Evolutionary conservation across 108 stramenopile species (phyloP).

Genomic region (Mayamaea pseudoterrestris): DNA sequence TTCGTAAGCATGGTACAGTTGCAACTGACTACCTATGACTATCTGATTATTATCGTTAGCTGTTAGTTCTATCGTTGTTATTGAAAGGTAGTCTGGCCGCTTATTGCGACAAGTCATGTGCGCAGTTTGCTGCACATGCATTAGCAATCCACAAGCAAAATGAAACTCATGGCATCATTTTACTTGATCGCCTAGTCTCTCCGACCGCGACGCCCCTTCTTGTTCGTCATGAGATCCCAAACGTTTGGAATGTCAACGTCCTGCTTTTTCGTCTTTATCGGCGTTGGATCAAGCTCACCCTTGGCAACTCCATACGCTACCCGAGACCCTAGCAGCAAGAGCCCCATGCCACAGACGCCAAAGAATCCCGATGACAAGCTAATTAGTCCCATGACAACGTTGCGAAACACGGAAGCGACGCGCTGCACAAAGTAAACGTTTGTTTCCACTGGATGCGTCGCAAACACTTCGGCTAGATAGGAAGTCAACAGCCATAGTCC

Average conservation of each 20-base stretch:
- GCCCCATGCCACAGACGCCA: slow-evolving; percentile 66
- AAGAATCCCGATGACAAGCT: slow-evolving; percentile 71
- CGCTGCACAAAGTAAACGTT: slow-evolving; percentile 56
- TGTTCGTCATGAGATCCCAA: slow-evolving; percentile 71
- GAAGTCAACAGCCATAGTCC: slow-evolving; percentile 51
- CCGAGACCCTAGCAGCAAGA: slow-evolving; percentile 53
- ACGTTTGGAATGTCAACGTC: slow-evolving; percentile 52
- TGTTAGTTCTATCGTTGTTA: neutral
- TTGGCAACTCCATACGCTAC: slow-evolving; percentile 62
- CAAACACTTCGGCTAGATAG: slow-evolving; percentile 41
- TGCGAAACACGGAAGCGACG: slow-evolving; percentile 44
- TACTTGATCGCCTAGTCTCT: too few species aligned
- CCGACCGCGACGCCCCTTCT: slow-evolving; percentile 44
- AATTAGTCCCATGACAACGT: slow-evolving; percentile 58
- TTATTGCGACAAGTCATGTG: neutral
- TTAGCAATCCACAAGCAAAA: too few species aligned
- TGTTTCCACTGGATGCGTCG: slow-evolving; percentile 40
- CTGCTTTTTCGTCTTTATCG: slow-evolving; percentile 20
- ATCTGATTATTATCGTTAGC: too few species aligned
- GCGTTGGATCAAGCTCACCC: slow-evolving; percentile 75
- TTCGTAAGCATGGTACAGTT: too few species aligned
- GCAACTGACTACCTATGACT: too few species aligned
- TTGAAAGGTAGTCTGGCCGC: neutral
- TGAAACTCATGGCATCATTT: too few species aligned
- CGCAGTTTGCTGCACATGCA: neutral